Base-by-base conservation (phyloP, 2,329 filamentous ascomycete genomes). In the Sporothrix inflata region DNA sequence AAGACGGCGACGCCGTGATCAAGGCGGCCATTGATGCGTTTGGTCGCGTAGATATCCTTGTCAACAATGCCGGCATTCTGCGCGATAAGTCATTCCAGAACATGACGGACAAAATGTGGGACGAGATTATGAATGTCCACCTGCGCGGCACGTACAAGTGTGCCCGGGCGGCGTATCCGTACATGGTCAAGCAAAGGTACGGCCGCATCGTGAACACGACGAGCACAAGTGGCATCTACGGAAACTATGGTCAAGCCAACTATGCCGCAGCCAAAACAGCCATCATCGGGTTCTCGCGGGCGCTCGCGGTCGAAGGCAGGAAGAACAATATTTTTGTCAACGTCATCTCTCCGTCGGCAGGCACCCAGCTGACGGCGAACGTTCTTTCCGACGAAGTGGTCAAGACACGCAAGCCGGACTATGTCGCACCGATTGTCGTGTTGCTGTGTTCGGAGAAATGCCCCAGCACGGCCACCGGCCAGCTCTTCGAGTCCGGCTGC, bases 321-420 rank as follows among this genome's bases (percentile, higher is more conserved):
- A 98, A 98, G 86, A 94, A 99, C 87, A 97, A 98, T 87, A 98
- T 99, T 82, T 94, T 90, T 78, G 93, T 97, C 82, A 99, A 99
- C 88, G 97, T 94, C 73, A 98, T 99, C 79, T 96, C 96, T 34
- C 96, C 96, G 77, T 98, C 98, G 79, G 96, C 96, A 49, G 96
- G 96, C 78, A 99, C 96, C 57, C 90, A 91, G 80, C 96, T 99
- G 93, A 99, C 96, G 71, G 89, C 91, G 76, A 95, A 93, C 67
- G 93, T 99, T 80, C 89, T 99, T 86, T 95, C 96, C 38, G 94
- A 97, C 83, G 96, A 99, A 85, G 90, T 98, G 85, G 94, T 99
- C 21, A 94, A 98, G 85, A 95, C 96, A 57, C 97, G 98, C 88
- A 98, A 98, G 90, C 96, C 96, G 73, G 95, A 98, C 80, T 98